phyloP scores from a whole-genome alignment of 140 eudicot species.

The Senecio squalidus region DNA sequence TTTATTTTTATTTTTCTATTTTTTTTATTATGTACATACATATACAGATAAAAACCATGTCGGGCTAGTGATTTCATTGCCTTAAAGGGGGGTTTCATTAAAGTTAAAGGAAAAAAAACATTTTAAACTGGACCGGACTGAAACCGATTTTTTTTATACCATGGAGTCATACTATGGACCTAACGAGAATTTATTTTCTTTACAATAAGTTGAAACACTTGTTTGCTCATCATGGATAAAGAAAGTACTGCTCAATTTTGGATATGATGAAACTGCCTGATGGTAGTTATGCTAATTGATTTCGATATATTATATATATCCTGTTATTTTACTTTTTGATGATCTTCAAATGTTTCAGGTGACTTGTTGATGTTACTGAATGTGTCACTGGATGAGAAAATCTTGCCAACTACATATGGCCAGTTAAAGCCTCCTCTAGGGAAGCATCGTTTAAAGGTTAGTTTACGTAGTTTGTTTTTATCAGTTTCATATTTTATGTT shows the following conservation, averaged over 20 bases:
- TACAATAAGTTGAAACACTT: not conserved
- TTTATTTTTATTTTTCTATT: too few relatives aligned
- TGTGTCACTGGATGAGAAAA: slow-evolving; percentile 66
- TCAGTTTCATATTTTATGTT: slow-evolving; percentile 1
- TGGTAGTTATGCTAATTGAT: slow-evolving; percentile 4
- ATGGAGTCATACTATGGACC: too few relatives aligned
- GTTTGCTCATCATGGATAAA: not conserved
- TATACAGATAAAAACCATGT: too few relatives aligned
- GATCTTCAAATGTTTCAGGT: slow-evolving; percentile 34
- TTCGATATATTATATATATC: not conserved
- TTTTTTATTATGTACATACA: too few relatives aligned
- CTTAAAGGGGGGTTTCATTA: too few relatives aligned
- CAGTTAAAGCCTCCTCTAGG: slow-evolving; percentile 91
- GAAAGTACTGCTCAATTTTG: slow-evolving; percentile 2
- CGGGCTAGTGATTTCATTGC: too few relatives aligned
- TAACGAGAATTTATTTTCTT: not conserved
- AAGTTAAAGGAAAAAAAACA: too few relatives aligned
- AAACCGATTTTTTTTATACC: too few relatives aligned
- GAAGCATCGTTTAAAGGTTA: slow-evolving; percentile 83
- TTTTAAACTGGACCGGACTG: too few relatives aligned
- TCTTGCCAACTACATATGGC: slow-evolving; percentile 83
- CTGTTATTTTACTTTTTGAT: not conserved
- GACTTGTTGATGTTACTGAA: slow-evolving; percentile 60
- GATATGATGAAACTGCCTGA: not conserved
- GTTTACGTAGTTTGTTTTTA: slow-evolving; percentile 14